Evolutionary conservation across 192 early-diverging fungal species (phyloP).

Genomic region (Anaeromyces robustus): DNA sequence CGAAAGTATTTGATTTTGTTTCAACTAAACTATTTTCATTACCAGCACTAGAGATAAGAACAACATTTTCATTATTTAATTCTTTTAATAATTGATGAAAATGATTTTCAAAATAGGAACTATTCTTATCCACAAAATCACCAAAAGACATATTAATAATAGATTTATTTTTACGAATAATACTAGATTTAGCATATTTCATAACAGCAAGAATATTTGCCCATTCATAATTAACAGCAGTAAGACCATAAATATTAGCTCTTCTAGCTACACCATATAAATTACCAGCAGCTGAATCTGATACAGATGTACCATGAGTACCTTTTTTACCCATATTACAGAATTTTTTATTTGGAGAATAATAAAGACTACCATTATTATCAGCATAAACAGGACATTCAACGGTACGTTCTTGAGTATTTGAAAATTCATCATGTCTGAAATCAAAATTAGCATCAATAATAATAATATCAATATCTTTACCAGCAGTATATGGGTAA

Average conservation of each 20-base stretch:
- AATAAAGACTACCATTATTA: neutral
- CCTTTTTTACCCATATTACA: no score
- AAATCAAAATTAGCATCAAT: neutral
- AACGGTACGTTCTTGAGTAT: neutral
- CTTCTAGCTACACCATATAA: neutral
- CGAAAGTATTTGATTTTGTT: no score
- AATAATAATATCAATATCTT: neutral
- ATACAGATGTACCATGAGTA: neutral
- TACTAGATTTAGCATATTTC: no score
- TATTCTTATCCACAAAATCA: no score
- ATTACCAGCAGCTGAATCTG: neutral
- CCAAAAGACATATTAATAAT: neutral
- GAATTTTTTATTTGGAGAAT: no score
- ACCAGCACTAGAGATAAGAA: neutral
- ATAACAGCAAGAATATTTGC: no score
- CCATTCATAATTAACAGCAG: no score
- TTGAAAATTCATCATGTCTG: neutral
- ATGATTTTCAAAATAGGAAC: no score
- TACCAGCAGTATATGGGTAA: neutral
- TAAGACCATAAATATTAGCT: no score
- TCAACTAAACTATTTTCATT: neutral
- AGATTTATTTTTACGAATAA: no score
- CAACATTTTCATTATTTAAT: no score
- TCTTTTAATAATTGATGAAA: no score
- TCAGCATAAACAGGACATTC: neutral